phyloP scores from a whole-genome alignment of 2,329 filamentous ascomycete species.

The Beauveria sp. region DNA sequence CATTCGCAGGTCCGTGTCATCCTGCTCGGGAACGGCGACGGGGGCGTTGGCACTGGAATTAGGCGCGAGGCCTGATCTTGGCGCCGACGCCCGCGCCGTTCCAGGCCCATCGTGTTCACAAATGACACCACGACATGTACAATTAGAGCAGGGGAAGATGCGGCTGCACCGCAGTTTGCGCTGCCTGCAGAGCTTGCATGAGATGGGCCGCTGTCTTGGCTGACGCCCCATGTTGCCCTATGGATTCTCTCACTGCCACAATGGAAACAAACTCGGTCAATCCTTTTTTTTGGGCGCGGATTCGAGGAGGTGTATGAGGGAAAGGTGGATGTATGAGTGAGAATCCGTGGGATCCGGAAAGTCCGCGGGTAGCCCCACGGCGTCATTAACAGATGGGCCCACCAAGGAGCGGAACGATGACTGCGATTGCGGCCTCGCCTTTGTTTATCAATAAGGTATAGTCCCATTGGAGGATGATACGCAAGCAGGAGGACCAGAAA shows the following conservation, averaged over 20 bases:
- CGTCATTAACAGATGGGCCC: not conserved
- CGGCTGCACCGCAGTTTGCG: constrained; percentile 30
- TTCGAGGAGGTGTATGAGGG: constrained; percentile 4
- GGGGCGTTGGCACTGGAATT: not conserved
- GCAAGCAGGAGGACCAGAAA: too few relatives aligned
- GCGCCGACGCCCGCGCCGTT: not conserved
- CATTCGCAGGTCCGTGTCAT: not conserved
- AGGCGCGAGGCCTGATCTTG: constrained; percentile 7
- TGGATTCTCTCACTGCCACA: constrained; percentile 7
- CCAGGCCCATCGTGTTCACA: constrained; percentile 17
- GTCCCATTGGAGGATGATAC: too few relatives aligned
- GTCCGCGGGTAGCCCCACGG: constrained; percentile 7
- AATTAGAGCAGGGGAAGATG: constrained; percentile 29
- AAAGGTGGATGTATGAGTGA: constrained; percentile 8
- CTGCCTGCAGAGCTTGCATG: constrained; percentile 27
- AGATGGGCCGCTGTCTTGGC: constrained; percentile 27
- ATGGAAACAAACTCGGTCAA: not conserved
- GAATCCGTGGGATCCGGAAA: constrained; percentile 11
- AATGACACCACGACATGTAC: constrained; percentile 26
- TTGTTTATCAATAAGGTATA: not conserved
- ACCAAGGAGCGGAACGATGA: not conserved
- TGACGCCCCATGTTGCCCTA: constrained; percentile 19
- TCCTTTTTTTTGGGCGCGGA: not conserved
- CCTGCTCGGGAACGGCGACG: not conserved
- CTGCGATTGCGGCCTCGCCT: not conserved